phyloP scores from a whole-genome alignment of 768 basidiomycete genomes.

The Suillus fuscotomentosus region DNA sequence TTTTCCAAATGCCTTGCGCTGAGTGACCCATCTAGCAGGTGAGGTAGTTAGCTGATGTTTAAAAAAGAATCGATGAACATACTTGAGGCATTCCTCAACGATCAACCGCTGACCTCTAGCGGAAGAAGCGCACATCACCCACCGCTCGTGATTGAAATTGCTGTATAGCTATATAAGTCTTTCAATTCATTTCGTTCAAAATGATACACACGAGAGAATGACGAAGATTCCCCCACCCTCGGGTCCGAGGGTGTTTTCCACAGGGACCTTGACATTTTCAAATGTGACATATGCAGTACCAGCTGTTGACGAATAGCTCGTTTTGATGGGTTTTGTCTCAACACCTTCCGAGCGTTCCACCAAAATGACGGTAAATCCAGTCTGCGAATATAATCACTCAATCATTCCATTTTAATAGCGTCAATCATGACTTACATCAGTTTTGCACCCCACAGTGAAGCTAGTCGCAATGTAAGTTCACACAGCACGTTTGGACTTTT shows the following conservation, averaged over 20 bases:
- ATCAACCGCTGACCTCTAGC: slow-evolving; percentile 57
- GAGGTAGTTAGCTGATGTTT: neutral
- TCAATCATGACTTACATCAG: slow-evolving; percentile 35
- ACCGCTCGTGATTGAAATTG: slow-evolving; percentile 74
- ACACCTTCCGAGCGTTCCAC: slow-evolving; percentile 82
- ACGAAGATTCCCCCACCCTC: slow-evolving; percentile 73
- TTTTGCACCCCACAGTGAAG: slow-evolving; percentile 75
- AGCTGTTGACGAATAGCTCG: slow-evolving; percentile 74
- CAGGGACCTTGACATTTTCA: slow-evolving; percentile 81
- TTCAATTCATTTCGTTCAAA: slow-evolving; percentile 24
- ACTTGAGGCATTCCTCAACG: slow-evolving; percentile 77
- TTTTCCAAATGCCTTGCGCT: slow-evolving; percentile 80
- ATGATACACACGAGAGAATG: slow-evolving; percentile 39
- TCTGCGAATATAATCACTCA: slow-evolving; percentile 27
- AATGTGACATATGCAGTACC: slow-evolving; percentile 80
- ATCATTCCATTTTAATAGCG: slow-evolving; percentile 9
- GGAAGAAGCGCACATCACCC: slow-evolving; percentile 65
- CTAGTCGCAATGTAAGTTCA: slow-evolving; percentile 29
- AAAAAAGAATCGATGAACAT: slow-evolving; percentile 3
- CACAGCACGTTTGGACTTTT: slow-evolving; percentile 24
- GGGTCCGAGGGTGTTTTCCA: slow-evolving; percentile 79
- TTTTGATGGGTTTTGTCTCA: slow-evolving; percentile 85
- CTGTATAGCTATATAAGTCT: slow-evolving; percentile 1
- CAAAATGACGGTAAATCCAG: slow-evolving; percentile 82
- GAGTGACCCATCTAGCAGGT: slow-evolving; percentile 61